phyloP scores from a whole-genome alignment of 345 rosid genomes.

The Erysimum cheiranthoides region DNA sequence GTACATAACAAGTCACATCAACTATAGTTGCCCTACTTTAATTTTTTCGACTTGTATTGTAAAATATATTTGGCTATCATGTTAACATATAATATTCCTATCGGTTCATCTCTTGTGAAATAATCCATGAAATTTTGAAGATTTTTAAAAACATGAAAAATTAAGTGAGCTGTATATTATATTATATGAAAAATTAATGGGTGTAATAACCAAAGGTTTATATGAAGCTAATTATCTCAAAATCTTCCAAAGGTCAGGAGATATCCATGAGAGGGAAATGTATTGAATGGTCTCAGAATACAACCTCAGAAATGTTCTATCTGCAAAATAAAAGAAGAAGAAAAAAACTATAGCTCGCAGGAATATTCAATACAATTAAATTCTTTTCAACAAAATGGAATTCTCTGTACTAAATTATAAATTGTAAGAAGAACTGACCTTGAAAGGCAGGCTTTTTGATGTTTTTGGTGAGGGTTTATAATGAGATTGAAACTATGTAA shows the following conservation, averaged over 20 bases:
- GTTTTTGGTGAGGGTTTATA: slow-evolving; percentile 20
- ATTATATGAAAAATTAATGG: slow-evolving; percentile 13
- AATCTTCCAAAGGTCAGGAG: slow-evolving; percentile 23
- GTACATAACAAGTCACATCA: background rate
- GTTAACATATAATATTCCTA: background rate
- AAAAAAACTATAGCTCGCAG: background rate
- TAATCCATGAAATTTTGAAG: background rate
- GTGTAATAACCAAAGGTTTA: slow-evolving; percentile 9
- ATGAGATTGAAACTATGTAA: slow-evolving; percentile 61
- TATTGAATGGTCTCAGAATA: slow-evolving; percentile 25
- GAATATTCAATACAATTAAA: slow-evolving; percentile 8
- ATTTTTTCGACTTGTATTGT: background rate
- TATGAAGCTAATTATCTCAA: slow-evolving; percentile 27
- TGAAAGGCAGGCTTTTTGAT: slow-evolving; percentile 26
- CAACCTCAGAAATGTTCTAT: slow-evolving; percentile 30
- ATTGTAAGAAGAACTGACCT: slow-evolving; percentile 34
- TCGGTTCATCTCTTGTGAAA: background rate
- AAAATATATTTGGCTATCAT: too few relatives aligned
- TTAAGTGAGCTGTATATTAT: slow-evolving; percentile 8
- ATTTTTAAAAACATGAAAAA: background rate
- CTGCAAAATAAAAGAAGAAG: slow-evolving; percentile 7
- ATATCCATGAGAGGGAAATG: slow-evolving; percentile 27
- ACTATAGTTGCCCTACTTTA: background rate
- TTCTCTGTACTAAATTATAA: slow-evolving; percentile 28
- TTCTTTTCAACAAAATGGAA: slow-evolving; percentile 19